Evolutionary conservation across 441 rosid genomes (phyloP), one percentile per base, ranked within the genome.

Genomic region (Geranium incanum): DNA sequence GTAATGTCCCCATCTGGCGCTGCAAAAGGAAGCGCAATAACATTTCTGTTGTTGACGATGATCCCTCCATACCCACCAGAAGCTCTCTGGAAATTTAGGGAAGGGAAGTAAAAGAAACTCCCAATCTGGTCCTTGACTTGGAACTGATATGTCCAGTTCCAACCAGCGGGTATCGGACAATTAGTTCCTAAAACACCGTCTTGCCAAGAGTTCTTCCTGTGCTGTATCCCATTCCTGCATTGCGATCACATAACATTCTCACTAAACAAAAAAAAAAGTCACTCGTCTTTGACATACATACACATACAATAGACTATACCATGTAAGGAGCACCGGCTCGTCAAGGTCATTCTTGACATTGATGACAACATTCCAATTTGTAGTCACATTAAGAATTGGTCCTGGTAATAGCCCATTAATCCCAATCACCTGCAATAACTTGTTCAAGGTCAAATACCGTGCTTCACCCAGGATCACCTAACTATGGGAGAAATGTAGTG

Each of bases 1-100:
- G 97, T 87, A 84, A 78, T 87, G 76, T 95, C 99, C 1, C 91
- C 97, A 0, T 83, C 84, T 0, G 99, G 99, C 16, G 86, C 88
- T 0, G 83, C 76, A 59, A 89, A 95, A 6, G 99, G 99, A 48
- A 95, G 96, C 0, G 99, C 97, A 70, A 95, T 95, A 23, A 76
- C 68, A 0, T 93, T 95, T 21, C 99, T 86, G 75, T 94, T 94
- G 16, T 85, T 91, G 78, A 94, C 88, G 74, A 92, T 77, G 67
- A 94, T 83, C 5, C 38, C 38, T 9, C 68, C 68, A 28, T 23
- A 65, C 11, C 68, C 68, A 8, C 68, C 68, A 4, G 68, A 43
- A 65, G 68, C 43, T 28, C 16, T 65, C 38, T 65, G 68, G 15
- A 65, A 65, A 12, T 7, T 33, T 23, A 65, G 18, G 7, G 68